phyloP scores from a whole-genome alignment of 2,329 filamentous ascomycete species.

The Ilyonectria sp. region DNA sequence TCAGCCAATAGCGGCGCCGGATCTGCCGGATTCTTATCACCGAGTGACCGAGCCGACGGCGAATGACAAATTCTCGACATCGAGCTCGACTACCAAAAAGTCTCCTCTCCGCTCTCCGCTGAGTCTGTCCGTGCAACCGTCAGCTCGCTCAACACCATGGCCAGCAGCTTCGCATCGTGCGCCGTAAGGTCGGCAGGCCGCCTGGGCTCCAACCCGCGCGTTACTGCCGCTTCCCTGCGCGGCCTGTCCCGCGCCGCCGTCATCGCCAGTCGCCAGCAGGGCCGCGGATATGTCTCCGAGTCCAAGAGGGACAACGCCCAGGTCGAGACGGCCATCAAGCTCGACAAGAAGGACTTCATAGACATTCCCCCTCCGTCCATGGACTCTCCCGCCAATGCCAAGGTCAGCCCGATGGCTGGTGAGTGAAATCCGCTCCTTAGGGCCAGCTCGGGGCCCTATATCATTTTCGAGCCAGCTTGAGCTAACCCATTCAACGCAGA shows the following conservation, averaged over 20 bases:
- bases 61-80: slow-evolving; percentile 55
- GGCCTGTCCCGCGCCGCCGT: slow-evolving; percentile 49
- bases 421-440: slow-evolving; percentile 31
- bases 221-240: slow-evolving; percentile 53
- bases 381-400: slow-evolving; percentile 60
- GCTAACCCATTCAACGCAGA: slow-evolving; percentile 59
- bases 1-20: slow-evolving; percentile 51
- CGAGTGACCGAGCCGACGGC: slow-evolving; percentile 54
- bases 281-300: slow-evolving; percentile 86
- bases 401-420: slow-evolving; percentile 84
- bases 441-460: not conserved
- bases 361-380: slow-evolving; percentile 59
- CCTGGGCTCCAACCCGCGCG: slow-evolving; percentile 61
- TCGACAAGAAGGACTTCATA: slow-evolving; percentile 88
- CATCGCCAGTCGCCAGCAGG: slow-evolving; percentile 43
- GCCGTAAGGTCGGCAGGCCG: slow-evolving; percentile 83
- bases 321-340: slow-evolving; percentile 88
- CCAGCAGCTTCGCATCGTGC: slow-evolving; percentile 75
- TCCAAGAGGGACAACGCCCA: slow-evolving; percentile 85
- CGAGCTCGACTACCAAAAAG: slow-evolving; percentile 44
- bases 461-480: slow-evolving; percentile 7
- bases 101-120: slow-evolving; percentile 40
- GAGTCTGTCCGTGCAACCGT: slow-evolving; percentile 43
- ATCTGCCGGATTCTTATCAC: slow-evolving; percentile 51
- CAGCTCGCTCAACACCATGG: slow-evolving; percentile 63